A percentile compares a stretch with the other conserved stretches of the same genome.
Conservation (phyloP, 495 filamentous ascomycete genomes). For the Cercophora samala region DNA sequence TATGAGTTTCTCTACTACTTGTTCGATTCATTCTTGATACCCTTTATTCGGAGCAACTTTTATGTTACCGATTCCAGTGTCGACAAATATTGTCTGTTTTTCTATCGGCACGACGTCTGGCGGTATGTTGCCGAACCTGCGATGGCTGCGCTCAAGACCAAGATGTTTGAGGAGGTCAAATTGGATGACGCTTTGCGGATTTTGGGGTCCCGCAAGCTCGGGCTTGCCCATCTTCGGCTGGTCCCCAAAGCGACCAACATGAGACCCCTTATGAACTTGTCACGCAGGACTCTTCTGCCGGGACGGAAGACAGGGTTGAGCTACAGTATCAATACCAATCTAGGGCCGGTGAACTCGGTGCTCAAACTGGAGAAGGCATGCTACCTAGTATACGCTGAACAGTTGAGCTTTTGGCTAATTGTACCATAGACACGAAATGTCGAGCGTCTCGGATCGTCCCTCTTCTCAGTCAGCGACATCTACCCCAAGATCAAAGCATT, state of each 20-base stretch:
- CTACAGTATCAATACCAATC: constrained; percentile 73
- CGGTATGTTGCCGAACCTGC: constrained; percentile 68
- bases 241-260: constrained; percentile 66
- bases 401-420: constrained; percentile 16
- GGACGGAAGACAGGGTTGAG: constrained; percentile 56
- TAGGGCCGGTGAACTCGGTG: constrained; percentile 72
- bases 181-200: constrained; percentile 54
- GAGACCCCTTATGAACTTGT: constrained; percentile 83
- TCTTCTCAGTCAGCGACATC: constrained; percentile 80
- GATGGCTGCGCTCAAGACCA: constrained; percentile 61
- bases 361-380: constrained; percentile 72
- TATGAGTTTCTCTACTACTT: constrained; percentile 86
- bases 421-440: constrained; percentile 50
- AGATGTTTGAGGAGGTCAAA: constrained; percentile 79
- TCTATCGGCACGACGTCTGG: constrained; percentile 95
- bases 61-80: constrained; percentile 88
- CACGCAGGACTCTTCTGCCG: constrained; percentile 55
- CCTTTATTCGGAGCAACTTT: constrained; percentile 81
- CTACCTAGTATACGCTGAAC: no score
- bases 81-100: constrained; percentile 81
- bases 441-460: constrained; percentile 62
- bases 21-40: constrained; percentile 87
- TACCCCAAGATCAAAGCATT: constrained; percentile 72
- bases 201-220: constrained; percentile 60
- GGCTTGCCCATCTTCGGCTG: constrained; percentile 75